Evolutionary conservation across 768 basidiomycete genomes (phyloP), one percentile per base, ranked within the genome.

Genomic region (Hydnomerulius pinastri): DNA sequence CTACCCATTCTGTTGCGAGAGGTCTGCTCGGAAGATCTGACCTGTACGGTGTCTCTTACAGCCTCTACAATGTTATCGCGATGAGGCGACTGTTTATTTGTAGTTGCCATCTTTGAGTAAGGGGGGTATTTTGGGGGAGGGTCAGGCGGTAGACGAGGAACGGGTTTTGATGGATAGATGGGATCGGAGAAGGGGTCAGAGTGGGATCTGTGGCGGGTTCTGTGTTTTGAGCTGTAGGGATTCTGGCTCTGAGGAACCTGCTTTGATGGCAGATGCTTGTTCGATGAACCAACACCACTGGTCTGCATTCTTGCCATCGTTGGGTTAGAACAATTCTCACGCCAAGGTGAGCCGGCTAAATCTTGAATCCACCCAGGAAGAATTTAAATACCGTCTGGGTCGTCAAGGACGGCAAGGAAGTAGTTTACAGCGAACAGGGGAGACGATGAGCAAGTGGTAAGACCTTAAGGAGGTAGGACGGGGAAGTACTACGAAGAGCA

Each of bases 41-140:
- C 70, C 49, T 77, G 76, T 20, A 87, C 85, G 43, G 87, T 85
- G 53, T 90, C 85, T 56, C 82, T 77, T 56, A 88, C 80, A 36
- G 86, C 81, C 28, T 87, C 83, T 48, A 76, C 63, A 69, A 85
- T 78, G 55, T 75, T 65, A 52, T 70, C 67, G 33, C 72, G 61
- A 53, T 70, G 71, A 17, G 59, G 60, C 27, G 57, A 59, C 15
- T 69, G 70, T 41, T 72, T 72, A 46, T 51, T 49, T 41, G 57
- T 35, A 56, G 58, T 12, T 54, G 71, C 12, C 57, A 63, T 65
- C 60, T 47, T 69, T 46, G 57, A 36, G 5, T 61, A 57, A 8
- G 51, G 53, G 20, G 64, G 55, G 20, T 50, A 49, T 65, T 70
- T 69, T 53, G 64, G 60, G 46, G 68, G 66, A 6, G 60, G 69